Evolutionary conservation across 2,329 filamentous ascomycete genomes (phyloP), one percentile per base, ranked within the genome.

Genomic region (Huntiella omanensis): DNA sequence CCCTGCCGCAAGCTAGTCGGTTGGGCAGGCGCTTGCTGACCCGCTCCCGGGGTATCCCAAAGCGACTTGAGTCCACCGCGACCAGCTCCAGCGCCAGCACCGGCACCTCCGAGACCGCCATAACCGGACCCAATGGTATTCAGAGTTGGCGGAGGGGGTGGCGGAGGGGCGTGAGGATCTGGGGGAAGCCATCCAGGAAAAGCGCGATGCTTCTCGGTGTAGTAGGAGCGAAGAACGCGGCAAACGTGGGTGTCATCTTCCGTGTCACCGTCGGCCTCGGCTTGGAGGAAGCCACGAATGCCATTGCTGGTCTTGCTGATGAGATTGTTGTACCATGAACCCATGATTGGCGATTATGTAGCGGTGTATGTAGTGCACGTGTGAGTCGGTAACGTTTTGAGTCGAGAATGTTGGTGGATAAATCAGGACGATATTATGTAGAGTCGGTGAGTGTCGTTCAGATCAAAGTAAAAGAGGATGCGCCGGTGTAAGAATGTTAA

Each of bases 241-340:
- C 84, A 92, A 57, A 96, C 82, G 66, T 96, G 86, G 2, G 86
- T 92, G 65, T 93, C 85, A 65, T 96, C 87, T 63, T 92, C 73
- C 52, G 76, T 80, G 58, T 82, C 77, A 62, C 79, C 78, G 60
- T 80, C 77, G 54, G 69, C 66, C 53, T 81, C 77, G 58, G 68
- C 66, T 53, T 70, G 64, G 46, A 83, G 74, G 52, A 87, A 75
- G 51, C 84, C 76, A 51, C 79, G 79, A 58, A 80, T 74, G 55
- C 75, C 72, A 40, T 75, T 76, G 47, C 75, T 73, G 36, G 76
- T 77, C 52, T 71, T 76, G 53, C 71, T 75, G 57, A 79, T 64
- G 57, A 79, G 70, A 58, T 79, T 83, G 56, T 78, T 82, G 64
- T 92, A 82, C 71, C 87, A 92, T 55, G 80, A 82, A 56, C 81